Conservation (phyloP, 2,329 filamentous ascomycete species). For the Cylindrodendrum hubeiense region DNA sequence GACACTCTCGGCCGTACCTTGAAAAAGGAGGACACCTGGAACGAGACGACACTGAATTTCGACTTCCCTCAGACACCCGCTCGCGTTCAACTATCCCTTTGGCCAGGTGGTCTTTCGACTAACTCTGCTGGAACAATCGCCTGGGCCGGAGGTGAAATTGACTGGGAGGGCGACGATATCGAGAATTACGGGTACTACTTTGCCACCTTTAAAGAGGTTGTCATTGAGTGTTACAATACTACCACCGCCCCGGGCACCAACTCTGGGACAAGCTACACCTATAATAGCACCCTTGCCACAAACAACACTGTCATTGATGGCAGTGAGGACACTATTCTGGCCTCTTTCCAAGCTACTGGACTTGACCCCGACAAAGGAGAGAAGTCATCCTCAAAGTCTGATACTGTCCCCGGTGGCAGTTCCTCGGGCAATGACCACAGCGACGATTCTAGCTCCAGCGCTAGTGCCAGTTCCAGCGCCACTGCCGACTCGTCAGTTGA, state of each 20-base stretch:
- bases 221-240: slow-evolving; percentile 85
- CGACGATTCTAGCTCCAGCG: background rate
- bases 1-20: slow-evolving; percentile 82
- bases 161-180: slow-evolving; percentile 86
- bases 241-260: slow-evolving; percentile 73
- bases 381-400: slow-evolving; percentile 34
- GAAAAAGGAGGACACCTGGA: slow-evolving; percentile 85
- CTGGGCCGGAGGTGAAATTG: slow-evolving; percentile 91
- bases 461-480: slow-evolving; percentile 33
- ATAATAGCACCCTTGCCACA: slow-evolving; percentile 72
- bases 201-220: slow-evolving; percentile 80
- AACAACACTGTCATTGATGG: slow-evolving; percentile 84
- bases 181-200: slow-evolving; percentile 89
- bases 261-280: slow-evolving; percentile 80
- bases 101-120: slow-evolving; percentile 86
- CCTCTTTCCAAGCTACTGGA: slow-evolving; percentile 83
- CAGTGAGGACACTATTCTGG: slow-evolving; percentile 79
- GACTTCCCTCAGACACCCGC: slow-evolving; percentile 92
- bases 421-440: slow-evolving; percentile 24
- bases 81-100: slow-evolving; percentile 94
- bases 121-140: slow-evolving; percentile 88
- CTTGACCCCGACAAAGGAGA: slow-evolving; percentile 72
- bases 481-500: slow-evolving; percentile 31
- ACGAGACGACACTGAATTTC: slow-evolving; percentile 83
- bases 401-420: slow-evolving; percentile 37